Evolutionary conservation across 108 stramenopile genomes (phyloP).

Genomic region (Cyclotella choctawhatcheeana): DNA sequence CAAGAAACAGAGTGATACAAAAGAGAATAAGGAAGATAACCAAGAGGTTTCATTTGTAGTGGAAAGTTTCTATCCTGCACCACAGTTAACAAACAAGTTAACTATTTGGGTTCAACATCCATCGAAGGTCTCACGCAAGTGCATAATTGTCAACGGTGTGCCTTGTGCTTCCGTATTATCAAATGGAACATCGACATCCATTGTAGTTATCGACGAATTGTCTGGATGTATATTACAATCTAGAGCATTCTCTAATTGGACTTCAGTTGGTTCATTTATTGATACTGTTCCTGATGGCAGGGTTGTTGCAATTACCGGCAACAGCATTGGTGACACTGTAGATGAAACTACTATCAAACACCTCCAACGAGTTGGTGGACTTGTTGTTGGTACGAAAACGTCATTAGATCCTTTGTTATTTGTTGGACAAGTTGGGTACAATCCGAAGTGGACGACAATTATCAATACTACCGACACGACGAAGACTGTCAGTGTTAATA

Average conservation of each 20-base stretch:
- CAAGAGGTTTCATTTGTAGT: slow-evolving; percentile 50
- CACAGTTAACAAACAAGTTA: slow-evolving; percentile 14
- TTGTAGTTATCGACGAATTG: slow-evolving; percentile 67
- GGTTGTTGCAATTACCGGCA: slow-evolving; percentile 64
- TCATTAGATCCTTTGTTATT: slow-evolving; percentile 36
- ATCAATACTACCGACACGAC: slow-evolving; percentile 30
- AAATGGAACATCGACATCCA: slow-evolving; percentile 60
- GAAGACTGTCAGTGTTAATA: slow-evolving; percentile 26
- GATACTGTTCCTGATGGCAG: slow-evolving; percentile 55
- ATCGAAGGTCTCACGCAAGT: slow-evolving; percentile 10
- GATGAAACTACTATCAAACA: slow-evolving; percentile 9
- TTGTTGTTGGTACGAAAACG: slow-evolving; percentile 19
- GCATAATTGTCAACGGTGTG: slow-evolving; percentile 42
- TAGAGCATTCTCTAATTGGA: slow-evolving; percentile 61
- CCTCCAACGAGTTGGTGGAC: slow-evolving; percentile 45
- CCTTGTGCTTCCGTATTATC: slow-evolving; percentile 61
- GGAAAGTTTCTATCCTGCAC: slow-evolving; percentile 60
- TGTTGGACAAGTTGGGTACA: slow-evolving; percentile 66
- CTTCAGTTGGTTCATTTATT: slow-evolving; percentile 51
- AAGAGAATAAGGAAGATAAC: slow-evolving; percentile 18
- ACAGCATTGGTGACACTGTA: slow-evolving; percentile 2
- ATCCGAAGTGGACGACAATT: slow-evolving; percentile 73
- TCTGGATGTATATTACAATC: slow-evolving; percentile 79
- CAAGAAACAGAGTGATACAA: not conserved
- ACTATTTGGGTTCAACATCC: slow-evolving; percentile 43